phyloP scores from a whole-genome alignment of 306 rosid species.

The Quercus alba region DNA sequence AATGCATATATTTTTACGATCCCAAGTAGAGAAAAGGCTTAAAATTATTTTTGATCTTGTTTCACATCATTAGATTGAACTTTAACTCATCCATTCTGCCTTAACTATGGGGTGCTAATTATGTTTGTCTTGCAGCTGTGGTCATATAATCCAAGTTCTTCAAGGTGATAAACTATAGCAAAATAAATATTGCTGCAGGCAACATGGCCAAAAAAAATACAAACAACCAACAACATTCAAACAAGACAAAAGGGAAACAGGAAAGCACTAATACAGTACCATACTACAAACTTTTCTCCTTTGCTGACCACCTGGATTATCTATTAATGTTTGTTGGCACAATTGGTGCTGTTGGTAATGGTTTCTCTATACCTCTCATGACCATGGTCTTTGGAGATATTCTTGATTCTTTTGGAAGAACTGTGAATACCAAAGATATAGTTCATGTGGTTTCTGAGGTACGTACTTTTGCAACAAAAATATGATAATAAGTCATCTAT shows the following conservation, averaged over 20 bases:
- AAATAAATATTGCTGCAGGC: background rate
- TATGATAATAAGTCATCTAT: background rate
- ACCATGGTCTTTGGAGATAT: slow-evolving; percentile 53
- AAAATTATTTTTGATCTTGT: background rate
- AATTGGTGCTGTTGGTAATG: slow-evolving; percentile 58
- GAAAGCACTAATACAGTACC: slow-evolving; percentile 46
- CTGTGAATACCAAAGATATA: slow-evolving; percentile 19
- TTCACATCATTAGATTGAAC: background rate
- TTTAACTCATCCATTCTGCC: background rate
- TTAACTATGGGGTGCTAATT: background rate
- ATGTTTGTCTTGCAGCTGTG: slow-evolving; percentile 30
- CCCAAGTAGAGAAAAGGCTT: background rate
- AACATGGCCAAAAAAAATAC: slow-evolving; percentile 38
- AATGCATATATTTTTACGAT: background rate
- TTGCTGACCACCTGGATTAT: slow-evolving; percentile 65
- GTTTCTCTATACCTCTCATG: slow-evolving; percentile 61
- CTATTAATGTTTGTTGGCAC: slow-evolving; percentile 64
- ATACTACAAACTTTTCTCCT: slow-evolving; percentile 73
- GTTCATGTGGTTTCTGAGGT: slow-evolving; percentile 65
- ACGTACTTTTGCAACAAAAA: background rate
- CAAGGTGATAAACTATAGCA: background rate
- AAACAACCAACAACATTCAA: slow-evolving; percentile 29
- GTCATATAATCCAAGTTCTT: background rate
- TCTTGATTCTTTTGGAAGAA: slow-evolving; percentile 68
- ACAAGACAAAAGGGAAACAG: slow-evolving; percentile 31